Evolutionary conservation across 2,329 filamentous ascomycete species (phyloP).

Genomic region (Paraphoma sp.): DNA sequence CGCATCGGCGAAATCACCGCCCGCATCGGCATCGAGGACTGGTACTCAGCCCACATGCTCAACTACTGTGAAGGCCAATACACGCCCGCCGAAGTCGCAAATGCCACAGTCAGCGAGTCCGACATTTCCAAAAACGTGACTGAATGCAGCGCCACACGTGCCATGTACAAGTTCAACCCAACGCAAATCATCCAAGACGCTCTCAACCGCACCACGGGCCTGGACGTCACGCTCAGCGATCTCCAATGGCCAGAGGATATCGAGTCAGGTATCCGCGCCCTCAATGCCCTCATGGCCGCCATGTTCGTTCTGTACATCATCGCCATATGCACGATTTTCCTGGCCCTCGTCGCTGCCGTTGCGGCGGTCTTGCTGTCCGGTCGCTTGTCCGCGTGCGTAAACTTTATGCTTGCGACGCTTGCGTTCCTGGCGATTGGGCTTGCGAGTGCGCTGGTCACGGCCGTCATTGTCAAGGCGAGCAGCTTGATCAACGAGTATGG

Average conservation of each 20-base stretch:
- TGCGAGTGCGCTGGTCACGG: conserved; percentile 76
- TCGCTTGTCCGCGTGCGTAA: conserved; percentile 56
- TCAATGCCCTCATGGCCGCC: conserved; percentile 58
- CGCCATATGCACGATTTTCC: conserved; percentile 59
- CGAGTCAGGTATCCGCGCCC: conserved; percentile 58
- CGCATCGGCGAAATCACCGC: conserved; percentile 55
- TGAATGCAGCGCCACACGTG: conserved; percentile 60
- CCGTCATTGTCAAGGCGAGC: conserved; percentile 62
- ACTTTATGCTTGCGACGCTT: conserved; percentile 58
- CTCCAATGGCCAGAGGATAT: conserved; percentile 65
- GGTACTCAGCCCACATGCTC: conserved; percentile 67
- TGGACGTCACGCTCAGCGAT: conserved; percentile 58
- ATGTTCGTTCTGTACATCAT: conserved; percentile 67
- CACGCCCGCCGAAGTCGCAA: conserved; percentile 50
- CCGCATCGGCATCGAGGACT: conserved; percentile 63
- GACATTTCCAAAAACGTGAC: conserved; percentile 60
- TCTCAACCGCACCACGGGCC: conserved; percentile 49
- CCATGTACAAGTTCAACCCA: conserved; percentile 65
- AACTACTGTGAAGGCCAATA: conserved; percentile 64
- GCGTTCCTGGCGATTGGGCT: conserved; percentile 68
- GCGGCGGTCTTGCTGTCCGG: conserved; percentile 54
- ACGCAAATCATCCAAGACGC: conserved; percentile 56
- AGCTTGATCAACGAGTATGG: conserved; percentile 62
- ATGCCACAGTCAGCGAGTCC: conserved; percentile 49
- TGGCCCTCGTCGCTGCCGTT: conserved; percentile 57